These are phyloP conservation scores for Graphium sp. DNA, from an alignment of 2,329 filamentous ascomycete species.

Conservation along the genomic window DNA sequence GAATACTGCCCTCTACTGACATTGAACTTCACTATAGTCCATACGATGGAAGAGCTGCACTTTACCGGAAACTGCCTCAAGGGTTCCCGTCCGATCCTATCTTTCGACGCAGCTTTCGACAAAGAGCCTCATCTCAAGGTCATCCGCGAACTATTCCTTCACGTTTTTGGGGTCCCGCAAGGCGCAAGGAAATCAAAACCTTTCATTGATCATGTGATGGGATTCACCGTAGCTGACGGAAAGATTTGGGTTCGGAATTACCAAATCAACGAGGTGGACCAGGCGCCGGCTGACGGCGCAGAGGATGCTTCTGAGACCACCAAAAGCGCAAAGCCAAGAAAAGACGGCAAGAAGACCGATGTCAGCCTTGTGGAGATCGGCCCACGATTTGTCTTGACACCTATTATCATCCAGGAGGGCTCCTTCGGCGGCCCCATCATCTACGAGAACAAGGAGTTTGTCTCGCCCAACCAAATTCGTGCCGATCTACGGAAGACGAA, in stretches of 20 bases:
- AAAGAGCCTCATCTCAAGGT: slow-evolving; percentile 62
- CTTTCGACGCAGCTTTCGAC: slow-evolving; percentile 81
- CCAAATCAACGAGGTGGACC: slow-evolving; percentile 64
- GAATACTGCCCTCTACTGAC: not conserved
- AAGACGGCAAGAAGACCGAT: slow-evolving; percentile 46
- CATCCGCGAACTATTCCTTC: slow-evolving; percentile 78
- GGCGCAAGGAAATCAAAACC: slow-evolving; percentile 82
- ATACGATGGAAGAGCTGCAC: slow-evolving; percentile 93
- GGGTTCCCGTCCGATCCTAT: slow-evolving; percentile 77
- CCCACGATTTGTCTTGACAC: slow-evolving; percentile 80
- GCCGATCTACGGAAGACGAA: slow-evolving; percentile 62
- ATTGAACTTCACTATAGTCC: slow-evolving; percentile 31
- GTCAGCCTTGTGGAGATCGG: slow-evolving; percentile 84
- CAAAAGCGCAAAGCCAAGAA: slow-evolving; percentile 19
- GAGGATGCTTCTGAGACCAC: slow-evolving; percentile 10
- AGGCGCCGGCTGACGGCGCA: slow-evolving; percentile 20
- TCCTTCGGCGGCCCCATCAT: slow-evolving; percentile 93
- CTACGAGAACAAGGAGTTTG: slow-evolving; percentile 95
- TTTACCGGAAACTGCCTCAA: slow-evolving; percentile 96
- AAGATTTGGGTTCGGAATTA: slow-evolving; percentile 96
- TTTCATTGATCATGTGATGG: slow-evolving; percentile 90
- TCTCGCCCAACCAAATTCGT: slow-evolving; percentile 87
- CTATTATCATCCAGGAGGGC: slow-evolving; percentile 88
- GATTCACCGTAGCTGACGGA: slow-evolving; percentile 76
- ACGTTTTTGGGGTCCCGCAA: slow-evolving; percentile 84